Conservation (phyloP, 2,329 filamentous ascomycete genomes). For the Pestalotiopsis sp. region DNA sequence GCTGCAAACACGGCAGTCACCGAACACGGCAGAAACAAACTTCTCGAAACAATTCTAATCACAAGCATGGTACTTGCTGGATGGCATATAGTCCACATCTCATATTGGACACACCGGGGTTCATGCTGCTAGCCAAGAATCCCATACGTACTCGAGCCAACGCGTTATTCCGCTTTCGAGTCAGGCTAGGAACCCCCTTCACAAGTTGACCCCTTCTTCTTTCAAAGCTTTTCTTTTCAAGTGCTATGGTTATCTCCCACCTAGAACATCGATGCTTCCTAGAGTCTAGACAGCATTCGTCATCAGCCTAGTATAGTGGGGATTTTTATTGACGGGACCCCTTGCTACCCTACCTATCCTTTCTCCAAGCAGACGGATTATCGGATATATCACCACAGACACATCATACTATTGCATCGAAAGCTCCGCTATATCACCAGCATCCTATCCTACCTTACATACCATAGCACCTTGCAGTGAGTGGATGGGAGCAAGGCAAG, state of each 20-base stretch:
- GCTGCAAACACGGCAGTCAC: background rate
- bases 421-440: background rate
- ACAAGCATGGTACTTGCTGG: background rate
- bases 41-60: background rate
- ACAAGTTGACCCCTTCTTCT: background rate
- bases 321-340: background rate
- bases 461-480: background rate
- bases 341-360: background rate
- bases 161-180: background rate
- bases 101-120: background rate
- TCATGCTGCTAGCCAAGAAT: background rate
- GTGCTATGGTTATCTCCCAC: background rate
- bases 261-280: background rate
- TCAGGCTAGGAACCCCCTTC: background rate
- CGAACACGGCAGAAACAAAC: background rate
- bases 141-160: background rate
- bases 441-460: background rate
- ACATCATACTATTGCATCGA: background rate
- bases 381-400: background rate
- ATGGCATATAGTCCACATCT: background rate
- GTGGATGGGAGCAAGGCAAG: background rate
- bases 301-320: background rate
- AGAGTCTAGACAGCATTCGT: slow-evolving; percentile 5
- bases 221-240: background rate
- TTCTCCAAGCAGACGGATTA: background rate